phyloP scores from a whole-genome alignment of 2,329 filamentous ascomycete species.

The Sclerotinia nivalis region DNA sequence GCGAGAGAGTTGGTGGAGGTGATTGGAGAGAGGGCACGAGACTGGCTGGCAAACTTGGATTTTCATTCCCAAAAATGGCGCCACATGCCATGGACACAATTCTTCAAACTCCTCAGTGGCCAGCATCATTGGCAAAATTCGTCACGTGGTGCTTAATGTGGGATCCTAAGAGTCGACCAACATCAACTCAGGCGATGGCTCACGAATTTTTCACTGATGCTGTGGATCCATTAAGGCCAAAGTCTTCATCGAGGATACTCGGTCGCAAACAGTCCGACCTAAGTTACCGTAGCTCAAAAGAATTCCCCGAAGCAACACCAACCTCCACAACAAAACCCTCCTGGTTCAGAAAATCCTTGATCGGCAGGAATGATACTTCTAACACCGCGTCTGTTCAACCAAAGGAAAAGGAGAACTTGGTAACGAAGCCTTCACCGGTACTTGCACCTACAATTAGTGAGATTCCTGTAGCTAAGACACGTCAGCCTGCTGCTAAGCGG shows the following conservation, averaged over 20 bases:
- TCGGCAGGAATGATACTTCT: conserved; percentile 71
- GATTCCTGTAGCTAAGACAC: conserved; percentile 47
- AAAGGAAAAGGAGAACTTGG: conserved; percentile 49
- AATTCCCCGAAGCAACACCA: conserved; percentile 56
- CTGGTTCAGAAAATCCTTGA: conserved; percentile 95
- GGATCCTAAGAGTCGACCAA: conserved; percentile 91
- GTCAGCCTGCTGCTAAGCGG: conserved; percentile 68
- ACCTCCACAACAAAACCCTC: conserved; percentile 78
- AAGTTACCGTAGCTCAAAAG: conserved; percentile 64
- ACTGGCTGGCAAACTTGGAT: conserved; percentile 91
- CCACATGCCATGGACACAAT: conserved; percentile 96
- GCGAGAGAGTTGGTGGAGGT: conserved; percentile 83
- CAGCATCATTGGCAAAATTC: conserved; percentile 80
- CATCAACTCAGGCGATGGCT: conserved; percentile 87
- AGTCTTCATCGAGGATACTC: conserved; percentile 81
- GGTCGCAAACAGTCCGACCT: conserved; percentile 90
- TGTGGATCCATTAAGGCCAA: conserved; percentile 87
- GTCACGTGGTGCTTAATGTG: conserved; percentile 99
- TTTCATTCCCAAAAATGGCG: conserved; percentile 99
- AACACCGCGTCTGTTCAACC: conserved; percentile 55
- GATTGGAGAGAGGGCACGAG: conserved; percentile 96
- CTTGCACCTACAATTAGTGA: conserved; percentile 46
- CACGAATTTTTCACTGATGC: conserved; percentile 96
- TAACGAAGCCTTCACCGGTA: conserved; percentile 49
- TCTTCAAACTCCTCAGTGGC: conserved; percentile 88